Base-by-base conservation (phyloP, 768 basidiomycete species). In the Pisolithus orientalis region DNA sequence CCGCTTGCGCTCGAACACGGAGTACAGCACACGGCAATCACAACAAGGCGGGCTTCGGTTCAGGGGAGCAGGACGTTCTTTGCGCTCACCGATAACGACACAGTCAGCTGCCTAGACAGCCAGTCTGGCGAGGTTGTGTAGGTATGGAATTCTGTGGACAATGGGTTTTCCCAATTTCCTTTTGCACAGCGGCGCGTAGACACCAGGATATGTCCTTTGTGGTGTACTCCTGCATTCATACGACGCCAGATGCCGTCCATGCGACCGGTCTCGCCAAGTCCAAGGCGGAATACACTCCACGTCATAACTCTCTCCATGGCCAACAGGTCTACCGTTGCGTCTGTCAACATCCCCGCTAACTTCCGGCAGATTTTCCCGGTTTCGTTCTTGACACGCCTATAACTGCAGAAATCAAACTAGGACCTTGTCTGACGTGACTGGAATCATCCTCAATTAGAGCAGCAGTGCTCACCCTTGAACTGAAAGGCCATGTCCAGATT, bases 131-230 rank as follows among this genome's bases (percentile, higher is more conserved):
- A 78, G 8, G 67, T 71, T 1, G 63, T 70, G 24, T 95, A 92
- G 93, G 72, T 68, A 1, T 93, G 90, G 86, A 75, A 73, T n/a
- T 76, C 83, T 24, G 72, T 74, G 13, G 86, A 88, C 61, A 77
- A 83, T 46, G 77, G 75, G 89, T 90, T 60, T 57, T 81, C 70
- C 24, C 16, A 6, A 1, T 38, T 11, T 21, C 11, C 39, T 29
- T 48, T 25, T 28, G 28, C 29, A 29, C 42, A 6, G 14, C 11
- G 8, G 24, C 21, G 28, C 52, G 53, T 52, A 59, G 24, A 49
- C 28, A 21, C 11, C 5, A 8, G 10, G 32, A 8, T 57, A 93
- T 91, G 17, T 83, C 83, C 2, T 73, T 80, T 5, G 73, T 83
- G 5, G 70, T 87, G 28, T 82, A 85, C 65, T 79, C 84, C 5